Base-by-base conservation (phyloP, 768 basidiomycete species). In the Leccinellum luteum region DNA sequence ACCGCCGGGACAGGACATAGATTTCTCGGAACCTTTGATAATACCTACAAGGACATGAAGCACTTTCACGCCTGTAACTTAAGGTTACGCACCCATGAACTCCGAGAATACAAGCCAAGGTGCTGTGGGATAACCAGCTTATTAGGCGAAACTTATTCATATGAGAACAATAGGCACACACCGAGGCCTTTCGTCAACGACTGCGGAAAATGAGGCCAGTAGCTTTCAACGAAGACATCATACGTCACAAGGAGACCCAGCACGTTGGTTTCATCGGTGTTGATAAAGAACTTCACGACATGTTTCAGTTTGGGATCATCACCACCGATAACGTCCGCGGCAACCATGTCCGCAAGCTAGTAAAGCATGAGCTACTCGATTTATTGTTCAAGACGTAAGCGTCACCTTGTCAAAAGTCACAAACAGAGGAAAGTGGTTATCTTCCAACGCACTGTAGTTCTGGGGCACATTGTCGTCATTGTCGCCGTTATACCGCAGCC, bases 361-460 rank as follows among this genome's bases (percentile, higher is more conserved):
- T 3, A 50, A 13, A 5, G 41, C 13, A 15, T 23, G 14, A 47
- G 44, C 44, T 15, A 25, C 23, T 47, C 14, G 12, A 25, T 47
- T 47, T 12, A 14, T 25, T 47, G 14, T 8, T 47, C 23, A 3
- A 30, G 3, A 32, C 3, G 1, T n/a, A 12, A 31, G 25, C 60
- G 78, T 48, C 58, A 86, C 88, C 52, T 77, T 75, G 62, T 89
- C 82, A 53, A 84, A 86, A 0, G 88, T 86, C 1, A 87, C 64
- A 59, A 90, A 90, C 43, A 90, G 68, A 0, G 89, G 89, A 54
- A 90, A 90, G 64, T 90, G 79, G 0, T 75, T 62, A 32, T 86
- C 85, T 38, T 75, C 66, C 14, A 90, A 73, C 12, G 79, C 75
- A 48, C 85, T 86, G 59, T 79, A 90, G 31, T 65, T 74, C 27